Base-by-base conservation (phyloP, 2,329 filamentous ascomycete species). In the Aspergillus sp. region DNA sequence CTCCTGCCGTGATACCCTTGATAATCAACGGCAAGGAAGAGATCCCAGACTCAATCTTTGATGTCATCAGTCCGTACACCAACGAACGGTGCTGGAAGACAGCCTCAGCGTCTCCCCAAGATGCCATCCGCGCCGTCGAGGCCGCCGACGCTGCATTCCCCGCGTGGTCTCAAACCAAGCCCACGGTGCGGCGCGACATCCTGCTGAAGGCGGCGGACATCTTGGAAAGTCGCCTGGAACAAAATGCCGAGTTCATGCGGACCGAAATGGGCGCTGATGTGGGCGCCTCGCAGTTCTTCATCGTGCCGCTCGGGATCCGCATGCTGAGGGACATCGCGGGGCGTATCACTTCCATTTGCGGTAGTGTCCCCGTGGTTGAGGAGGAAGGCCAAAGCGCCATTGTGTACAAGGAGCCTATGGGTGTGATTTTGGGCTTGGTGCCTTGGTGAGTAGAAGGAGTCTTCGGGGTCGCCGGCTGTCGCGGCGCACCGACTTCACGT, bases 401-500 rank as follows among this genome's bases (percentile, higher is more conserved):
- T 62, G 77, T 95, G 1, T 76, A 87, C 57, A 87, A 86, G 67
- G 90, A 93, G 73, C 90, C 91, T 0, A 91, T 85, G 69, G 91
- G 91, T 1, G 90, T 94, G 4, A 82, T 92, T 22, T 78, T 95
- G 31, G 88, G 86, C 0, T 90, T 95, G 71, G 89, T 89, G 2
- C 90, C 91, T 7, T 96, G 91, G 91, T 91, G 77, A 65, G 72
- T 57, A 16, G 3, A 11, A 12, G 11, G 10, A 36, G 32, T 36
- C 11, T 36, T 11, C 32, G 10, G 12, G 2, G 32, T 36, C 26
- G 26, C 26, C 32, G 32, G 32, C 6, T 36, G 32, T 14, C 11
- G 32, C 32, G 26, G 32, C 32, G 14, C 32, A 36, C 32, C 32
- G 32, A 36, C 32, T 14, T 36, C 10, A 36, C 10, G 11, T 11